These are phyloP conservation scores for Apophysomyces variabilis DNA, from an alignment of 371 early-diverging fungal genomes.

Conservation along the genomic window DNA sequence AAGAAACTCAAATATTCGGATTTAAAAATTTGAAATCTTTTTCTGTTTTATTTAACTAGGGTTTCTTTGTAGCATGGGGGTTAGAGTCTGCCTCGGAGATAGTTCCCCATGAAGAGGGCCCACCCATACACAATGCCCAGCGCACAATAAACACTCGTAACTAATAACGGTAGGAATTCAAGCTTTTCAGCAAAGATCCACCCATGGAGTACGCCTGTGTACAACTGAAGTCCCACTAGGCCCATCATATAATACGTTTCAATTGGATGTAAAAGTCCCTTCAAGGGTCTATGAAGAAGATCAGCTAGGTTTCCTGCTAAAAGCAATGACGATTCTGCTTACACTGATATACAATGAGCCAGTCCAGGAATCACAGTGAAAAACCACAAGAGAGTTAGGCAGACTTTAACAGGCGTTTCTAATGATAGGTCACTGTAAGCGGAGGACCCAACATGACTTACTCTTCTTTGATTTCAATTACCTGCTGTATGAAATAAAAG, in stretches of 20 bases:
- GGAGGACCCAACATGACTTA: too few species aligned
- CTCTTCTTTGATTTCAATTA: slow-evolving; percentile 25
- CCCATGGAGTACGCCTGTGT: slow-evolving; percentile 60
- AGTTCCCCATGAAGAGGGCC: slow-evolving; percentile 49
- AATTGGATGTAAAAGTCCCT: slow-evolving; percentile 29
- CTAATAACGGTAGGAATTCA: slow-evolving; percentile 84
- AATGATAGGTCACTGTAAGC: neutral
- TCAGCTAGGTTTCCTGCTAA: neutral
- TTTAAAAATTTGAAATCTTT: slow-evolving; percentile 15
- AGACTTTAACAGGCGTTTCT: slow-evolving; percentile 72
- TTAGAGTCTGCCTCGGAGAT: slow-evolving; percentile 20
- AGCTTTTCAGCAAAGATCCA: slow-evolving; percentile 53
- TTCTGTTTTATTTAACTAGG: neutral
- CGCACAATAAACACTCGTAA: slow-evolving; percentile 80
- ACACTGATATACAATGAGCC: slow-evolving; percentile 49
- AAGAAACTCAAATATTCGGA: neutral
- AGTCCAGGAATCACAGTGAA: slow-evolving; percentile 54
- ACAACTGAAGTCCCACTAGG: slow-evolving; percentile 63
- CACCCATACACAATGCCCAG: slow-evolving; percentile 82
- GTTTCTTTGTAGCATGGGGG: slow-evolving; percentile 11
- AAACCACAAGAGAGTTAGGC: slow-evolving; percentile 61
- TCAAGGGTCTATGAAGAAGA: slow-evolving; percentile 28
- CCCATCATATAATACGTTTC: slow-evolving; percentile 75
- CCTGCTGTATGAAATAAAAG: slow-evolving; percentile 80
- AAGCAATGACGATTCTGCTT: neutral